These are phyloP conservation scores for Rhizophagus sp. DNA, from an alignment of 192 early-diverging fungal genomes.

Conservation along the genomic window DNA sequence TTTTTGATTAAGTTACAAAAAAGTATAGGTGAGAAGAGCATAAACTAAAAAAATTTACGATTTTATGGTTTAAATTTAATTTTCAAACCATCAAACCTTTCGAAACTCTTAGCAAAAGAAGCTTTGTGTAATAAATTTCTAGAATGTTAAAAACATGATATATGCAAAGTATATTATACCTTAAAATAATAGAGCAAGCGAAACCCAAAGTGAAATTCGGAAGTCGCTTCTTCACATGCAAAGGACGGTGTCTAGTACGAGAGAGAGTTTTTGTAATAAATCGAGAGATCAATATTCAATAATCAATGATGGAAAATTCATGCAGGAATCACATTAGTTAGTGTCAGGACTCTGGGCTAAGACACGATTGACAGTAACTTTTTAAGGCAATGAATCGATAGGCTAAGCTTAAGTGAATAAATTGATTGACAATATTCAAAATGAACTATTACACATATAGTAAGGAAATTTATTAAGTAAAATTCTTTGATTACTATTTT, in stretches of 20 bases:
- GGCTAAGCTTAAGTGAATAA: neutral
- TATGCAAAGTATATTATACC: neutral
- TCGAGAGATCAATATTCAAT: neutral
- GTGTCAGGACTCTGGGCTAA: neutral
- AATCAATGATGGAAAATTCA: neutral
- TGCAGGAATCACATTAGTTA: neutral
- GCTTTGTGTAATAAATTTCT: neutral
- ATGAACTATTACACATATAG: neutral
- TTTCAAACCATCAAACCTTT: neutral
- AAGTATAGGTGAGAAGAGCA: neutral
- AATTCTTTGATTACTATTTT: no score
- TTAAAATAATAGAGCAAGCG: neutral
- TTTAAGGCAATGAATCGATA: neutral
- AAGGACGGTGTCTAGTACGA: neutral
- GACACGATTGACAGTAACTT: neutral
- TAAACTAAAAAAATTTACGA: neutral
- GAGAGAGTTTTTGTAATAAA: neutral
- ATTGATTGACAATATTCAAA: neutral
- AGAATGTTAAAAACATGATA: neutral
- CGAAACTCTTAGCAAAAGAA: neutral
- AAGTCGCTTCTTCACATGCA: neutral
- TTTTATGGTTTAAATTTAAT: neutral
- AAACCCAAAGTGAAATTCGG: neutral
- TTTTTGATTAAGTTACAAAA: neutral
- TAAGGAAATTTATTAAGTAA: neutral